Base-by-base conservation (phyloP, 345 rosid species). In the Lagerstroemia speciosa region DNA sequence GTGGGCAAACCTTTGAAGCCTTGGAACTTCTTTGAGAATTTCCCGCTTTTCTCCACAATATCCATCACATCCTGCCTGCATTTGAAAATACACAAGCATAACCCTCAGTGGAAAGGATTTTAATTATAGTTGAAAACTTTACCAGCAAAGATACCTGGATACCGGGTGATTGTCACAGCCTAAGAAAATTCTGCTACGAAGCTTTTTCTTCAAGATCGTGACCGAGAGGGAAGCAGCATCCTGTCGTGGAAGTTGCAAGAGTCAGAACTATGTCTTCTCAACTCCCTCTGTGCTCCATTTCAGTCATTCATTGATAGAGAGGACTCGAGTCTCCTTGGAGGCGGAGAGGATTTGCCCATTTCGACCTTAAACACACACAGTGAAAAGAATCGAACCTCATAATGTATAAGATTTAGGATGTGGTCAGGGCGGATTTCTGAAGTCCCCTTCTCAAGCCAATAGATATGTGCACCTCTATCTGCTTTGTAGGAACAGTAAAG, bases 91-190 rank as follows among this genome's bases (percentile, higher is more conserved):
- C 11, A 5, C 12, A 58, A n/a, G n/a, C n/a, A n/a, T n/a, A n/a
- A 66, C 41, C 32, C 26, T 19, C 30, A 67, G 31, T 31, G 9
- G 7, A 30, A 20, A 19, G 33, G 33, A 58, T 58, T 30, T 16
- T 14, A 58, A 27, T 58, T 27, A 3, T 14, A n/a, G 30, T n/a
- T n/a, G 15, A 53, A 30, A 58, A 58, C 7, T 30, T 12, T 30
- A 27, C 14, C 27, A 6, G 4, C 63, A 40, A 26, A 29, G 36
- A 11, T 68, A 94, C 99, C 99, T 88, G 55, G 99, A 87, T 78
- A 94, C 36, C 65, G 99, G 99, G 79, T 89, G 90, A 75, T 94
- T 89, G 77, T 94, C 99, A 73, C 99, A 91, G 46, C 99, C 99
- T 83, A 91, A 81, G 82, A 91, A 88, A 74, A 89, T 85, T 52